Conservation (phyloP, 1,284 basidiomycete species). For the Hortiboletus rubellus region DNA sequence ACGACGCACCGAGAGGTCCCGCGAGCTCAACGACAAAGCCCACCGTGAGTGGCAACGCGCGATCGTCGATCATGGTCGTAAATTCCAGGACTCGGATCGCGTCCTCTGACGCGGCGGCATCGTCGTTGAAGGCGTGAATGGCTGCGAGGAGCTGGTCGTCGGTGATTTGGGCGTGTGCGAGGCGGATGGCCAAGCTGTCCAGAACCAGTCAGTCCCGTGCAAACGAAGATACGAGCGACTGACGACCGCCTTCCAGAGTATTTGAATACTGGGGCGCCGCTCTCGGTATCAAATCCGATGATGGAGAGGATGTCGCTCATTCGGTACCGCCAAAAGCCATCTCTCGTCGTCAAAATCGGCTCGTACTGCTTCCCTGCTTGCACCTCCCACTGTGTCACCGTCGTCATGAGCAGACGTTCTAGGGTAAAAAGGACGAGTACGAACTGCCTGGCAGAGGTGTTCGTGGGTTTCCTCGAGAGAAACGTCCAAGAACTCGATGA, state of each 20-base stretch:
- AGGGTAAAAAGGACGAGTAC: not conserved
- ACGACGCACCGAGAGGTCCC: slow-evolving; percentile 7
- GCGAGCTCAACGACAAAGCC: slow-evolving; percentile 20
- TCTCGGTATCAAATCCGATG: slow-evolving; percentile 14
- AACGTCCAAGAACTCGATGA: slow-evolving; percentile 19
- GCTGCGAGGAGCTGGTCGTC: slow-evolving; percentile 12
- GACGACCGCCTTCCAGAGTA: slow-evolving; percentile 16
- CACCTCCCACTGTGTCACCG: slow-evolving; percentile 22
- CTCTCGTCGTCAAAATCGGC: slow-evolving; percentile 18
- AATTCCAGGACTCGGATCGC: slow-evolving; percentile 16
- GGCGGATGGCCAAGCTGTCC: slow-evolving; percentile 11
- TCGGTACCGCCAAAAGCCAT: slow-evolving; percentile 25
- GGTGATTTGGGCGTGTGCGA: not conserved
- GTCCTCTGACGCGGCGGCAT: not conserved
- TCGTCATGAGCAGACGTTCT: not conserved
- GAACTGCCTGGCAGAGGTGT: slow-evolving; percentile 15
- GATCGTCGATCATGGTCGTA: slow-evolving; percentile 15
- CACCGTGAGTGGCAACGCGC: slow-evolving; percentile 4
- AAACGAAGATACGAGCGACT: not conserved
- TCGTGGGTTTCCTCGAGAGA: slow-evolving; percentile 5
- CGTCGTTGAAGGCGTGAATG: not conserved
- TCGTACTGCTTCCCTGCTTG: slow-evolving; percentile 21
- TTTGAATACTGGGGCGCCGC: slow-evolving; percentile 9
- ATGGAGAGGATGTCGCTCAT: slow-evolving; percentile 20
- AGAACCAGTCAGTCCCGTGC: not conserved